Evolutionary conservation across 495 filamentous ascomycete genomes (phyloP).

Genomic region (Staphylotrichum tortipilum): DNA sequence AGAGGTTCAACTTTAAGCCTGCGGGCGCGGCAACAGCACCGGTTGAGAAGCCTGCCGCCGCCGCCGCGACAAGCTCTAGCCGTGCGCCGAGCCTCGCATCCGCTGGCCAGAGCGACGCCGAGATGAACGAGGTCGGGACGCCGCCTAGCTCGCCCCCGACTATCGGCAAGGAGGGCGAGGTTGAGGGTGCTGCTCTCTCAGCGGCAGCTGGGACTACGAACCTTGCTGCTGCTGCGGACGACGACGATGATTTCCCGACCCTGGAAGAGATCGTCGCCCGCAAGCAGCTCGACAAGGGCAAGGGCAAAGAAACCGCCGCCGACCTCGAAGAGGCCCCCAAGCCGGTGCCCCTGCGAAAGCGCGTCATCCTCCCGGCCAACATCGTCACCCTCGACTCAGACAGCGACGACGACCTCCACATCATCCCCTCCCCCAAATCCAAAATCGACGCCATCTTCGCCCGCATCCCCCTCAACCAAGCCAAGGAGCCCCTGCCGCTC

Average conservation of each 20-base stretch:
- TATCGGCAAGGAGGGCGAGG: conserved; percentile 10
- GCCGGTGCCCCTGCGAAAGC: not conserved
- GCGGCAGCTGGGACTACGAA: not conserved
- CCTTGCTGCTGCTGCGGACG: conserved; percentile 5
- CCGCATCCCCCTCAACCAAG: conserved; percentile 48
- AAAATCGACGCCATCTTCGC: conserved; percentile 57
- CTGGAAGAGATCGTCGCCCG: conserved; percentile 23
- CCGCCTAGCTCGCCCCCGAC: conserved; percentile 45
- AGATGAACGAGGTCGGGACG: conserved; percentile 39
- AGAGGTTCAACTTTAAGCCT: conserved; percentile 64
- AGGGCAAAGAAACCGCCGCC: conserved; percentile 39
- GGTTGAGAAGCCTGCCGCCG: conserved; percentile 11
- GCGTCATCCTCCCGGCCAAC: not conserved
- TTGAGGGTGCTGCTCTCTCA: not conserved
- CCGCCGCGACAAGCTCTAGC: conserved; percentile 28
- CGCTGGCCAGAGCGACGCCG: conserved; percentile 33
- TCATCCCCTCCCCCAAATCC: conserved; percentile 28
- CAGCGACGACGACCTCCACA: conserved; percentile 35
- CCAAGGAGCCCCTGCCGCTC: conserved; percentile 56
- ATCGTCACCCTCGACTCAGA: conserved; percentile 27
- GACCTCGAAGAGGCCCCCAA: conserved; percentile 12
- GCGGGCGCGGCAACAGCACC: conserved; percentile 29
- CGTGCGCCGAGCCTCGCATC: conserved; percentile 32
- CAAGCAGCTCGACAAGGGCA: conserved; percentile 44
- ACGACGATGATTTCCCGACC: conserved; percentile 24